Evolutionary conservation across 2,329 filamentous ascomycete genomes (phyloP).

Genomic region (Botryotinia narcissicola): DNA sequence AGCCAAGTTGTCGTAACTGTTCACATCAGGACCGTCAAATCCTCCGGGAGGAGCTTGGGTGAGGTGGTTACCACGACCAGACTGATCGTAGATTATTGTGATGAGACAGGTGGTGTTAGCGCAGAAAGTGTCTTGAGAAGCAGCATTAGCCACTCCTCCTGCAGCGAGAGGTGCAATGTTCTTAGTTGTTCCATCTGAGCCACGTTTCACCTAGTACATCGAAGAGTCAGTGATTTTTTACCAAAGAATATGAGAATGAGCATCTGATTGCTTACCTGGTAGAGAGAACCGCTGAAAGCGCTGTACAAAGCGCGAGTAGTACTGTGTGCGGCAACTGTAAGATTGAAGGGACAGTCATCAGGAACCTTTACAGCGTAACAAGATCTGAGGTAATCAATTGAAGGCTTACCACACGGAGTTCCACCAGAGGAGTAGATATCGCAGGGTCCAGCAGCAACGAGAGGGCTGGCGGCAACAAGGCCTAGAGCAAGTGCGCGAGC

Average conservation of each 20-base stretch:
- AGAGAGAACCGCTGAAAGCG: slow-evolving; percentile 52
- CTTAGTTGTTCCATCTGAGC: slow-evolving; percentile 45
- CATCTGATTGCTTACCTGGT: slow-evolving; percentile 43
- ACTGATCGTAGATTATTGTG: slow-evolving; percentile 64
- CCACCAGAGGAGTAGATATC: slow-evolving; percentile 58
- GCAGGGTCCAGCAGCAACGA: slow-evolving; percentile 55
- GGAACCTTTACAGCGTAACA: not conserved
- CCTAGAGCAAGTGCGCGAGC: slow-evolving; percentile 32
- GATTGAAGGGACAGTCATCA: not conserved
- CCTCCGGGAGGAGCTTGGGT: slow-evolving; percentile 59
- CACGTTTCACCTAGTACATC: slow-evolving; percentile 47
- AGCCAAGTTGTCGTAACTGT: slow-evolving; percentile 60
- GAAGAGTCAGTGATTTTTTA: not conserved
- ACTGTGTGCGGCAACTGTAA: slow-evolving; percentile 56
- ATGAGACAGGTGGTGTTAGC: slow-evolving; percentile 60
- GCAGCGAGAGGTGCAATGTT: slow-evolving; percentile 46
- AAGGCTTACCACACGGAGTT: slow-evolving; percentile 49
- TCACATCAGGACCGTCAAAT: slow-evolving; percentile 53
- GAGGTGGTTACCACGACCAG: slow-evolving; percentile 59
- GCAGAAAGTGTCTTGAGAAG: slow-evolving; percentile 61
- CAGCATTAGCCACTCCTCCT: slow-evolving; percentile 61
- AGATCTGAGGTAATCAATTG: not conserved
- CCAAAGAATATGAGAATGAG: not conserved
- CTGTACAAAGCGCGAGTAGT: slow-evolving; percentile 63
- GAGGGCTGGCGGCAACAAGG: slow-evolving; percentile 40